Evolutionary conservation across 257 asterid genomes (phyloP), one percentile per base, ranked within the genome.

Genomic region (Nemophila menziesii): DNA sequence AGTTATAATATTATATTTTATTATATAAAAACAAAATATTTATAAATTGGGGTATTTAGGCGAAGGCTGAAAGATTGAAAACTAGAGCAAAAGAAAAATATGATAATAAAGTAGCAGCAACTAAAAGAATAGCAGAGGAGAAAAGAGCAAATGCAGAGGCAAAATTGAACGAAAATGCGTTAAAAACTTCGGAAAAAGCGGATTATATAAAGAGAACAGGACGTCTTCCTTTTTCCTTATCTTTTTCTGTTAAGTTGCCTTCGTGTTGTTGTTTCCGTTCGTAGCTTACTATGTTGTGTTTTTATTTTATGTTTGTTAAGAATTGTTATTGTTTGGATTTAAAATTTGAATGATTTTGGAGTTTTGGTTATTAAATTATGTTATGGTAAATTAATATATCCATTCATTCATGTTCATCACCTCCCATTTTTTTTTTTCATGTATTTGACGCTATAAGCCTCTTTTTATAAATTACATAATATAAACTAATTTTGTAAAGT

Each of bases 141-240:
- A 78, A 72, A 63, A 68, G 93, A 0, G 80, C 87, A 6, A 79
- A 74, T 19, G 98, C 96, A 2, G 95, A 89, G 43, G 79, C 94
- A 10, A 69, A 89, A 44, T 74, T 89, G 16, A 79, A 74, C 18
- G 87, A 80, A 27, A 80, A 76, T 23, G 93, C 85, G 0, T 63
- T 72, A 33, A 74, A 68, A 67, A 80, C 82, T 12, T 75, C 82
- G 1, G 83, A 69, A 51, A 65, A 63, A 52, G 93, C 93, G 19
- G 93, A 84, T 66, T 80, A 79, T 52, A 74, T 83, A 40, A 70
- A 83, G 55, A 70, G 86, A 54, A 83, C 72, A 1, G 95, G 95
- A 8, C 81, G 66, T 66, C 76, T 74, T 57, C 90, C 95, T 3
- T 72, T 72, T 10, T 74, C 75, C 11, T 72, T 71, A 67, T 77